These are phyloP conservation scores for Chloropicon primus DNA, from an alignment of 139 green algal genomes.

Conservation along the genomic window DNA sequence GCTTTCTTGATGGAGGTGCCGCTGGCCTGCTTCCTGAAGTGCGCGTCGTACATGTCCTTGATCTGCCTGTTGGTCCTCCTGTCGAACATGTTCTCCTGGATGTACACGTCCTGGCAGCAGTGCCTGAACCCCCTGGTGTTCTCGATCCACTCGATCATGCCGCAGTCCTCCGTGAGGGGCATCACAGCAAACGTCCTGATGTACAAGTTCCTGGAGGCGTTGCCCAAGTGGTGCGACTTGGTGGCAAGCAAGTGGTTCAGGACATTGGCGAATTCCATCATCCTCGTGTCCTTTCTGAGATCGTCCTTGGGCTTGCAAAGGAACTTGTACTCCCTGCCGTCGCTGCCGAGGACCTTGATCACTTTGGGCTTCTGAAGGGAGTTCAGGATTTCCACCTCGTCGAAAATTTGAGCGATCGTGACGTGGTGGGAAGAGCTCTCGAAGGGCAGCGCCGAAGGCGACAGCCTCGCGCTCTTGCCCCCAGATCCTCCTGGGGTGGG, in stretches of 20 bases:
- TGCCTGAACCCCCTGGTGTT: constrained; percentile 32
- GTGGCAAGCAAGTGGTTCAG: constrained; percentile 47
- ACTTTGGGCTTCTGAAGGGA: constrained; percentile 77
- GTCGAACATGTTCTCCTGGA: constrained; percentile 28
- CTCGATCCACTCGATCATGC: constrained; percentile 49
- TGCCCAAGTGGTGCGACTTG: neutral
- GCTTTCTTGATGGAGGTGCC: constrained; percentile 3
- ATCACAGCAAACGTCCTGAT: constrained; percentile 77
- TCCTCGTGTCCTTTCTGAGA: constrained; percentile 87
- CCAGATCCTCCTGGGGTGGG: constrained; percentile 1
- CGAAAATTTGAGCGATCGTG: constrained; percentile 58
- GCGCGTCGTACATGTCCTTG: constrained; percentile 18
- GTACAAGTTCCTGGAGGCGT: constrained; percentile 44
- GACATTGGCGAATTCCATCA: constrained; percentile 84
- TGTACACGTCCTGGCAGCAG: constrained; percentile 46
- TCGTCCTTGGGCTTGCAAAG: constrained; percentile 97
- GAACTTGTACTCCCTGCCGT: constrained; percentile 77
- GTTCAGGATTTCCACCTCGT: constrained; percentile 55
- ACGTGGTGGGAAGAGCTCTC: constrained; percentile 13
- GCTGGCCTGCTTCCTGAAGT: constrained; percentile 32
- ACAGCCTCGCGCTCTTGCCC: neutral
- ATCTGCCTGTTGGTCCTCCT: neutral
- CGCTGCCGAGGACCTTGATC: constrained; percentile 56
- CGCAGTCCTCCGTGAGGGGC: constrained; percentile 84
- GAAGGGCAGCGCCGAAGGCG: neutral